Evolutionary conservation across 2,329 filamentous ascomycete genomes (phyloP), one percentile per base, ranked within the genome.

Genomic region (Bipolaris gigantea): DNA sequence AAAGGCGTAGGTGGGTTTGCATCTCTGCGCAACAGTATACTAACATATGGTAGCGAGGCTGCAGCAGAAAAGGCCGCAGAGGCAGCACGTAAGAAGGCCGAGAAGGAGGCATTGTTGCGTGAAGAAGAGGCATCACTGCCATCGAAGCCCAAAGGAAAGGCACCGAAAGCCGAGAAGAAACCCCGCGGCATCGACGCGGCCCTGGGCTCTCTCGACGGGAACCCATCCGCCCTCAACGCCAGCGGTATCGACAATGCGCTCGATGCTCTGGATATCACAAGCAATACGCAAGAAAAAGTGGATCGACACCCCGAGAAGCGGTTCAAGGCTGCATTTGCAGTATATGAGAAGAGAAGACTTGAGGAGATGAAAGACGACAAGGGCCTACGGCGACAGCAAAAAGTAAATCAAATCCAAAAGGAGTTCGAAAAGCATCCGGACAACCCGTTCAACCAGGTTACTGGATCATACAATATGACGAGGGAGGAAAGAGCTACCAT

Each of bases 371-470:
- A 93, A 70, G 79, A 84, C 50, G 92, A 97, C 74, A 89, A 88
- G 53, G 91, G 90, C 0, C 75, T 97, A 71, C 81, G 92, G 53
- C 80, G 89, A 64, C 85, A 95, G 65, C 92, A 97, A 83, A 88
- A 89, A 76, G 87, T 92, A 8, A 8, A 67, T 89, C 93, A 60
- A 70, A 89, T 96, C 63, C 78, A 84, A 59, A 95, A 96, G 81
- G 94, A 97, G 78, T 99, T 97, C 74, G 89, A 96, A 76, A 95
- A 91, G 81, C 89, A 89, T 69, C 88, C 90, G 1, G 93, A 97
- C 66, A 99, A 99, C 75, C 94, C 94, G 13, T 94, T 96, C 78
- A 96, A 96, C 77, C 90, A 96, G 78, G 86, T 88, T 15, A 85
- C 80, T 47, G 89, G 86, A 2, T 75, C 80, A 3, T 95, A 91